Base-by-base conservation (phyloP, 805 yeast species). In the Candida insectorum region DNA sequence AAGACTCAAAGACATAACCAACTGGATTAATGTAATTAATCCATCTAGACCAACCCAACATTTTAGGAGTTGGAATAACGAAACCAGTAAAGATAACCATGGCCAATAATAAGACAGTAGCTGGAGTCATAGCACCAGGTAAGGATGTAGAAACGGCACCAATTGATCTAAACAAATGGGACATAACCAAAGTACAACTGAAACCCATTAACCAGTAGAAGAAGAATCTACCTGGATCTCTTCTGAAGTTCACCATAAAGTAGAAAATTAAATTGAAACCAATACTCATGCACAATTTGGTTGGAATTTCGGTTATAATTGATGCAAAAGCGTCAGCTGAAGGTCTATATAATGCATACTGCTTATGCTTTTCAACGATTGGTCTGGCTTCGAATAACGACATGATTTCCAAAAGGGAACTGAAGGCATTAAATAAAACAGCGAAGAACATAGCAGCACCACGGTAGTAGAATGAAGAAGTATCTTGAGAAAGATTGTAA, bases 311-410 rank as follows among this genome's bases (percentile, higher is more conserved):
- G 4, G 79, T 38, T 10, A 11, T 12, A 28, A 78, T 63, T 5
- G 77, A 62, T 0, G 85, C 80, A 4, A 83, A 44, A 1, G 87
- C 81, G 49, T 83, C 91, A 3, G 85, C 77, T 9, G 86, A 71
- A 3, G 89, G 88, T 38, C 78, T 77, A 53, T 81, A 85, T 37
- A 83, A 69, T 0, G 85, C 77, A 45, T 79, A 85, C 30, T 71
- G 68, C 48, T 79, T 77, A 52, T 85, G 94, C 49, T 84, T 83
- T 45, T 72, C 73, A 17, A 81, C 70, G 42, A 85, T 75, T 24
- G 81, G 77, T 58, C 82, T 75, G 37, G 73, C 73, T 38, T 75
- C 74, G 47, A 75, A 79, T 38, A 78, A 60, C 10, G 71, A 54
- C 46, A 79, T 65, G 37, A 79, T 71, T 49, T 79, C 84, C 42